Base-by-base conservation (phyloP, 164 flowering plant genomes). In the Tetrastigma voinierianum region DNA sequence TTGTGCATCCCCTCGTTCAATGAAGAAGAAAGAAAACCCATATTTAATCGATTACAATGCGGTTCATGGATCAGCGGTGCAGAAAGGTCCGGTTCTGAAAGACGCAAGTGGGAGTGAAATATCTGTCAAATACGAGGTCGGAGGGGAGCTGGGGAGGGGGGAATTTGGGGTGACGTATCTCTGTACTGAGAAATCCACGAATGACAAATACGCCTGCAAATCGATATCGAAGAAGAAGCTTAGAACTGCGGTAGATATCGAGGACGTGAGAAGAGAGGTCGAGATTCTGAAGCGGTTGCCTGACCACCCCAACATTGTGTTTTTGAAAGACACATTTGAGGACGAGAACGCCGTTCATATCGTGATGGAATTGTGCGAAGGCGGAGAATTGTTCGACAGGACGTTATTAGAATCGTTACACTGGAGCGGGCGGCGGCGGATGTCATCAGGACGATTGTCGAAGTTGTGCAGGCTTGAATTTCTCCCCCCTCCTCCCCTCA, bases 221-320 rank as follows among this genome's bases (percentile, higher is more conserved):
- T 83, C 84, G 15, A 85, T 87, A 64, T 80, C 86, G 2, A 87
- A 87, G 77, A 86, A 79, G 84, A 86, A 84, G 78, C 81, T 84
- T 4, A 77, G 84, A 67, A 82, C 88, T 51, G 76, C 83, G 0
- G 83, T 87, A 68, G 91, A 87, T 69, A 75, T 87, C 47, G 89
- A 87, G 58, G 89, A 87, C 77, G 91, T 87, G 56, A 71, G 87
- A 73, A 78, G 89, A 57, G 91, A 87, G 73, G 91, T 87, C 48
- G 80, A 77, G 72, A 87, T 87, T 13, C 85, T 85, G 91, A 81
- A 63, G 77, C 85, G 79, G 70, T 63, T 87, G 81, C 89, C 89
- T 61, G 67, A 62, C 49, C 87, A 87, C 59, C 82, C 81, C 0
- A 87, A 87, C 58, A 76, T 87, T 61, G 87, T 87, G 43, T 68